phyloP scores from a whole-genome alignment of 495 filamentous ascomycete species.

The Ramalina intermedia region DNA sequence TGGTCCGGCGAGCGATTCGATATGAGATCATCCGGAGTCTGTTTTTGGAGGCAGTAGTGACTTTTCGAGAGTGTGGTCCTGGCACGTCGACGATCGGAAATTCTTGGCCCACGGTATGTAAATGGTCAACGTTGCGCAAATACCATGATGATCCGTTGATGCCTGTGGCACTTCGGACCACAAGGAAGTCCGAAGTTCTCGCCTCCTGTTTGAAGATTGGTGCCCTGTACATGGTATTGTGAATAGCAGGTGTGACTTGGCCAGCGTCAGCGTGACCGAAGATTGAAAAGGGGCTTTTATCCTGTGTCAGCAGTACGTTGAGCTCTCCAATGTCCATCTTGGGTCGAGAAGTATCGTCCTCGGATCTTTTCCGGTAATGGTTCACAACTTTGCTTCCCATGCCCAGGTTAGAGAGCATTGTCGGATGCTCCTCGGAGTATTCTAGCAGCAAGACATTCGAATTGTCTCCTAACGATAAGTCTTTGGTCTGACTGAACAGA shows the following conservation, averaged over 20 bases:
- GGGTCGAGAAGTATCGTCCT: constrained; percentile 58
- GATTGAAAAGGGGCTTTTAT: constrained; percentile 87
- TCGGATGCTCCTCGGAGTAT: constrained; percentile 89
- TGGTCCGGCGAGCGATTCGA: constrained; percentile 62
- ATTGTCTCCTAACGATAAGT: constrained; percentile 76
- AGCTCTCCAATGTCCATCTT: constrained; percentile 76
- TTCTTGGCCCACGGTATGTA: constrained; percentile 81
- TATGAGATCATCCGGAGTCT: constrained; percentile 91
- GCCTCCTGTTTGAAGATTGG: constrained; percentile 80
- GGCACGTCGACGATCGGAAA: constrained; percentile 86
- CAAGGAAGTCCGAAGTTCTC: constrained; percentile 72
- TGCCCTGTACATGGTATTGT: constrained; percentile 89
- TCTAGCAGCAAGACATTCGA: constrained; percentile 76
- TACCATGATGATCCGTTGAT: constrained; percentile 60
- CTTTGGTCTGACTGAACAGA: constrained; percentile 54
- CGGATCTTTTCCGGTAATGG: constrained; percentile 81
- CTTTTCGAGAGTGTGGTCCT: constrained; percentile 80
- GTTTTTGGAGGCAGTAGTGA: constrained; percentile 88
- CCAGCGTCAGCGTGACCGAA: constrained; percentile 89
- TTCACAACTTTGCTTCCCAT: constrained; percentile 95
- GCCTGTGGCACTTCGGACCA: constrained; percentile 64
- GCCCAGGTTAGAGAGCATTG: constrained; percentile 83
- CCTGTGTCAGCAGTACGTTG: constrained; percentile 71
- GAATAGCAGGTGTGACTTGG: constrained; percentile 73
- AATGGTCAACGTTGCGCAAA: constrained; percentile 72